Base-by-base conservation (phyloP, 2,329 filamentous ascomycete species). In the Rhynchosporium agropyri region DNA sequence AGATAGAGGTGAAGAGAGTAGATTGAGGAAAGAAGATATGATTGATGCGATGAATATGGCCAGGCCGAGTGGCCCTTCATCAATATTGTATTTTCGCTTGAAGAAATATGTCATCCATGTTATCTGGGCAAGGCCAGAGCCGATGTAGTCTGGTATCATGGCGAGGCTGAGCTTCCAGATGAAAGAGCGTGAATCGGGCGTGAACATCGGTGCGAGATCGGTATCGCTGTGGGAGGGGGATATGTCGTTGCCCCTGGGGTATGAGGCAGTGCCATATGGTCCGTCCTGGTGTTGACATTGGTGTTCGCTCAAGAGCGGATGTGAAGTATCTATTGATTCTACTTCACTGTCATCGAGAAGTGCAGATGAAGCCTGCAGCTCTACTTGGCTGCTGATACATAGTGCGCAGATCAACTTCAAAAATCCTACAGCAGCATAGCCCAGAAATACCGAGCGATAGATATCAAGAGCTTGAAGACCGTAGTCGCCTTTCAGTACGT, bases 101-200 rank as follows among this genome's bases (percentile, higher is more conserved):
- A 58, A 58, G 42, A 48, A 58, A 38, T 58, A 58, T 9, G 55
- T 48, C 40, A 58, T 58, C 55, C 55, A 58, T 7, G 55, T 46
- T 26, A 31, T 58, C 12, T 45, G 42, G 4, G 55, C 42, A 0
- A 58, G 42, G 3, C 42, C 42, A 1, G 55, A 58, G 31, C 38
- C 42, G 9, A 58, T 46, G 42, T 46, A 58, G 28, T 58, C 40
- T 3, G 31, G 55, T 20, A 7, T 36, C 36, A 46, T 58, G 31
- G 40, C 42, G 9, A 58, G 42, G 13, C 42, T 46, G 3, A 58
- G 9, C 20, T 58, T 45, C 55, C 28, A 58, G 40, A 48, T 48
- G 55, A 45, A 45, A 6, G n/a, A n/a, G 29, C 42, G 45, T n/a
- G 55, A 58, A 13, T 58, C 42, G 26, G 29, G 55, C 2, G 55